Evolutionary conservation across 768 basidiomycete genomes (phyloP).

Genomic region (Clavaria fumosa): DNA sequence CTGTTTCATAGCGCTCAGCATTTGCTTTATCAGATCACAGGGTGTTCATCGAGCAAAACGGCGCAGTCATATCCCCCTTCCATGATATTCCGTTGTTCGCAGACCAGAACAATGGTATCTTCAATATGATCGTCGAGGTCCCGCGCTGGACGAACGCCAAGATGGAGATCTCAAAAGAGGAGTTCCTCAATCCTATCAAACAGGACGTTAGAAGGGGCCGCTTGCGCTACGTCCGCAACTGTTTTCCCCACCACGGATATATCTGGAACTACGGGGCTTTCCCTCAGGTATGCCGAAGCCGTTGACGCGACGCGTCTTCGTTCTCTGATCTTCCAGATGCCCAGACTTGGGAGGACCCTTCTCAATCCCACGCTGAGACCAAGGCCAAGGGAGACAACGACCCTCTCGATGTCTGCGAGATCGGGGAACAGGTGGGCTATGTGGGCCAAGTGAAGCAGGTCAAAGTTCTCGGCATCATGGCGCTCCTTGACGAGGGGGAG

Average conservation of each 20-base stretch:
- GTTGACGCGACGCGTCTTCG: too few relatives aligned
- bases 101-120: constrained; percentile 84
- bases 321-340: too few relatives aligned
- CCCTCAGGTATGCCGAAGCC: constrained; percentile 56
- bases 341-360: constrained; percentile 97
- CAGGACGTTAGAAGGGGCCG: constrained; percentile 97
- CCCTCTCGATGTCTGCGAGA: constrained; percentile 98
- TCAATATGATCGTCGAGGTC: constrained; percentile 98
- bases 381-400: constrained; percentile 99
- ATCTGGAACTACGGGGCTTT: constrained; percentile 99
- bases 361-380: constrained; percentile 78
- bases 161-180: constrained; percentile 99
- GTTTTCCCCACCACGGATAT: constrained; percentile 99
- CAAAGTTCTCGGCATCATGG: constrained; percentile 99
- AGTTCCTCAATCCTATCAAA: constrained; percentile 99
- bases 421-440: constrained; percentile 96
- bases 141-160: constrained; percentile 99
- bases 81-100: constrained; percentile 98
- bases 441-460: constrained; percentile 98
- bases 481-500: constrained; percentile 96
- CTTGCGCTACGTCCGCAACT: constrained; percentile 95
- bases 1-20: constrained; percentile 8
- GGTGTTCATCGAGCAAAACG: constrained; percentile 84
- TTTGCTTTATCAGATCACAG: constrained; percentile 60
- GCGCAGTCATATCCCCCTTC: constrained; percentile 69